Base-by-base conservation (phyloP, 805 yeast species). In the Ogataea parapolymorpha region DNA sequence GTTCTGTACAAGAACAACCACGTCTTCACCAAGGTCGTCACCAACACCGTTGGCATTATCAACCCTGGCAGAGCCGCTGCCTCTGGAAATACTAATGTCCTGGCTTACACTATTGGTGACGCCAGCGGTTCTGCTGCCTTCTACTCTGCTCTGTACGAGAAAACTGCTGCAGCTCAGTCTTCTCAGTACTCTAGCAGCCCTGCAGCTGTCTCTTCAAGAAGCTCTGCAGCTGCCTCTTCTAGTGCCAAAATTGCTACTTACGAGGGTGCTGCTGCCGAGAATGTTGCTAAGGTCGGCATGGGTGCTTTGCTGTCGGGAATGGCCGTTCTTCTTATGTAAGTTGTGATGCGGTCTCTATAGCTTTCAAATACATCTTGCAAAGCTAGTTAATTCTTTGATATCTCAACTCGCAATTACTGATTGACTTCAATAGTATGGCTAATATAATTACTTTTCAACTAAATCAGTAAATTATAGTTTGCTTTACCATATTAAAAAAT, bases 211-310 rank as follows among this genome's bases (percentile, higher is more conserved):
- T 11, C 26, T 23, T 18, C 35, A 8, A n/a, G n/a, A n/a, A n/a
- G n/a, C n/a, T n/a, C n/a, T n/a, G n/a, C n/a, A n/a, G n/a, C n/a
- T n/a, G 18, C 26, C 15, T 22, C 27, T 2, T 9, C 35, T 18
- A 5, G 15, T 22, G 35, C 27, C 22, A 2, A 26, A 2, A 16
- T 32, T 18, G 12, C 26, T 14, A 18, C 35, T 15, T 32, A 12
- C 16, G 35, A 32, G 17, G 35, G 27, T 22, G 35, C 26, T 11
- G 35, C 35, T 20, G 35, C 35, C 13, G 15, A 11, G 9, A 13
- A 23, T 17, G 35, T 23, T 22, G 27, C 26, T 13, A 23, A 2
- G 15, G 26, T 32, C 13, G 35, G 35, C 9, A 6, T 32, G 12
- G 35, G 35, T 20, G 26, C 27, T 10, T 12, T 18, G 9, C 17